Conservation (phyloP, 2,329 filamentous ascomycete genomes). For the Coleophoma crateriformis region DNA sequence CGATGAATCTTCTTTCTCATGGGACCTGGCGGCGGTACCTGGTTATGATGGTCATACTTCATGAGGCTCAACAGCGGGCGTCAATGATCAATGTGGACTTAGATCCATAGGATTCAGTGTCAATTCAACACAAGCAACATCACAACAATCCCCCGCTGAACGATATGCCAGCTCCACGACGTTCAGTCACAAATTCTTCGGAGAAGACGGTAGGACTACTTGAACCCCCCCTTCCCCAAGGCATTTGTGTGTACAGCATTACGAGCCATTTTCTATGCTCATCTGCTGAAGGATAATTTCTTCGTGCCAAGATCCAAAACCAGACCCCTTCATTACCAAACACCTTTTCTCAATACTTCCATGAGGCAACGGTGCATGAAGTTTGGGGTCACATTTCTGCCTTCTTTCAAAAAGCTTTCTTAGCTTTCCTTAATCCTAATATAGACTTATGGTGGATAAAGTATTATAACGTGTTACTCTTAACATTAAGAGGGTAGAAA, state of each 20-base stretch:
- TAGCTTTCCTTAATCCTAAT: too few relatives aligned
- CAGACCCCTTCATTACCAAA: slow-evolving; percentile 57
- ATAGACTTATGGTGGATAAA: too few relatives aligned
- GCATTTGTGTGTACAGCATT: slow-evolving; percentile 49
- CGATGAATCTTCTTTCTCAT: slow-evolving; percentile 16
- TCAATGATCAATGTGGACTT: slow-evolving; percentile 6
- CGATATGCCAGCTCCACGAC: too few relatives aligned
- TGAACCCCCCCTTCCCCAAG: slow-evolving; percentile 11
- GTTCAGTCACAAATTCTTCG: too few relatives aligned
- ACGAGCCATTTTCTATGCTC: slow-evolving; percentile 33
- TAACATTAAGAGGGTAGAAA: too few relatives aligned
- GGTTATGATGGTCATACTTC: slow-evolving; percentile 20
- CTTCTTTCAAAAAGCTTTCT: too few relatives aligned
- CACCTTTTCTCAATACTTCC: slow-evolving; percentile 42
- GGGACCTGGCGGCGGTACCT: slow-evolving; percentile 21
- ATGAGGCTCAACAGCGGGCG: slow-evolving; percentile 1
- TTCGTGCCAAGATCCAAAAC: slow-evolving; percentile 42
- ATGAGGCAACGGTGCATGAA: slow-evolving; percentile 59
- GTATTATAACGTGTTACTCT: too few relatives aligned
- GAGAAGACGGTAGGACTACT: slow-evolving; percentile 1
- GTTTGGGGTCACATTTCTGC: slow-evolving; percentile 47
- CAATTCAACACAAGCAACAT: slow-evolving; percentile 21
- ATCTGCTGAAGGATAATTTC: slow-evolving; percentile 40
- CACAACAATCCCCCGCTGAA: slow-evolving; percentile 3
- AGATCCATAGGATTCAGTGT: slow-evolving; percentile 19